Evolutionary conservation across 805 yeast genomes (phyloP), one percentile per base, ranked within the genome.

Genomic region (Vanderwaltozyma tropicalis): DNA sequence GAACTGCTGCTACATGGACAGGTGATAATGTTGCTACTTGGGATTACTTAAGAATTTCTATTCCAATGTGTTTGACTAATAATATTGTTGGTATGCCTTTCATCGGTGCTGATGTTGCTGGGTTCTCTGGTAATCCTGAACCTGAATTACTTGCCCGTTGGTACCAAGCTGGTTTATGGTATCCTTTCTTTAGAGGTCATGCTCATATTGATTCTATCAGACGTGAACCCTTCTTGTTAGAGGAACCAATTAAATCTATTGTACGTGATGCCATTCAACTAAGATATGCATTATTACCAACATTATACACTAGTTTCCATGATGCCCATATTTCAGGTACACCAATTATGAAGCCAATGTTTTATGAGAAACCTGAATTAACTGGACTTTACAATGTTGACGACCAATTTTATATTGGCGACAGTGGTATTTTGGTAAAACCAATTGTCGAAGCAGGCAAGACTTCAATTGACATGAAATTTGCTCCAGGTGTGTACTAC

Each of bases 71-170:
- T 13, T 66, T 92, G 41, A 83, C 94, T 3, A 71, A 79, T 46
- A 86, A 87, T 33, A 64, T 84, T 21, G 84, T 76, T 1, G 95
- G 95, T 8, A 79, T 77, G 77, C 95, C 96, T 22, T 89, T 88
- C 62, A 72, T 82, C 6, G 99, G 99, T 8, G 89, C 96, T 8
- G 99, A 92, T 63, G 89, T 92, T 32, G 97, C 96, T 25, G 98
- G 99, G 0, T 92, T 92, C 55, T 88, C 87, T 53, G 95, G 94
- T 3, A 72, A 92, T 55, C 97, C 98, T 0, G 64, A 77, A 0
- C 68, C 73, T 26, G 97, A 92, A 52, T 62, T 92, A 42, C 66
- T 85, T 41, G 72, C 83, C 0, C 71, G 99, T 52, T 92, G 98
- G 98, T 89, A 88, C 56, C 98, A 92, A 59, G 71, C 94, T 2